Evolutionary conservation across 345 rosid genomes (phyloP), one percentile per base, ranked within the genome.

Genomic region (Eucalyptus pumila): DNA sequence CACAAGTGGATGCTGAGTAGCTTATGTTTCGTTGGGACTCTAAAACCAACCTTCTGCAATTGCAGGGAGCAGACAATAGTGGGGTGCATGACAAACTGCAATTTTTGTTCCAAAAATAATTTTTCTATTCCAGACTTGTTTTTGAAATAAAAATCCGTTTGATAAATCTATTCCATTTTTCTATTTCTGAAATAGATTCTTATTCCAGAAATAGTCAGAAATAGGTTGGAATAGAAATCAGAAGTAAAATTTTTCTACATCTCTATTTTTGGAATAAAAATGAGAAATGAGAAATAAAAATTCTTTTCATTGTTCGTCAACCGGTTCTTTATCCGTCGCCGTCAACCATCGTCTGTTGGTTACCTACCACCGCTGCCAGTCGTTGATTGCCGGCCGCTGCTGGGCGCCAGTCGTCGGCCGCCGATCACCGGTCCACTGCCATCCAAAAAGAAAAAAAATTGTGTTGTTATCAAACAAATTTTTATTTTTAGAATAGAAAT

Each of bases 311-410:
- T 49, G 6, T 49, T 49, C 3, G 16, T 49, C 51, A 49, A 49
- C 51, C 3, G 1, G 51, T 49, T 6, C 2, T 49, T 49, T 16
- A 49, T 49, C 51, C 0, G 6, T 49, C 1, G 0, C 3, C 51
- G 3, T 49, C 6, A 2, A 49, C 51, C 16, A 49, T 16, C 1
- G 3, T 49, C 0, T 16, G 3, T 49, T 0, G 6, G 51, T 49
- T 49, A 6, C 16, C 2, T 4, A 1, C 14, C 50, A 0, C 3
- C 0, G 48, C 4, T 1, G 1, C 48, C 12, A 0, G 4, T 9
- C 12, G 12, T 8, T 12, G 12, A 2, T 5, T 2, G 2, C 14
- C 14, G 2, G 2, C 14, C 14, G 1, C 2, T 0, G 47, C 11
- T 1, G 3, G n/a, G n/a, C n/a, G n/a, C 45, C 9, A 1, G 8